These are phyloP conservation scores for Ceratobasidium sp. DNA, from an alignment of 1,284 basidiomycete genomes.

Conservation along the genomic window DNA sequence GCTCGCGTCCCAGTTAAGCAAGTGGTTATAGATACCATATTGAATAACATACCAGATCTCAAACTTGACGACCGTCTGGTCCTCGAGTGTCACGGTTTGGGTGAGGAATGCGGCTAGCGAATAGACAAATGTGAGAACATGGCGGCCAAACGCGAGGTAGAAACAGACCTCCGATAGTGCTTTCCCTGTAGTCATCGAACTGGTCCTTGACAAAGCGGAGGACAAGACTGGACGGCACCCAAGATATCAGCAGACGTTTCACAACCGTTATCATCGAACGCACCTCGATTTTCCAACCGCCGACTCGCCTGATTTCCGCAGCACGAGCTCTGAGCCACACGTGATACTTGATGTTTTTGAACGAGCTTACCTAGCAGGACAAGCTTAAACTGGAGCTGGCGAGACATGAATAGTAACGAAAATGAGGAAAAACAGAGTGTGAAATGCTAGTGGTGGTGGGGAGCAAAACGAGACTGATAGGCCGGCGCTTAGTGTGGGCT, in stretches of 20 bases:
- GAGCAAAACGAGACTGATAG: constrained; percentile 24
- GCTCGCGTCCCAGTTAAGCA: neutral
- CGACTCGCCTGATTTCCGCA: constrained; percentile 75
- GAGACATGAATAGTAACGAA: constrained; percentile 58
- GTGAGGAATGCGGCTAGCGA: constrained; percentile 89
- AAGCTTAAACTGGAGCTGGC: constrained; percentile 88
- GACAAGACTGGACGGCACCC: constrained; percentile 70
- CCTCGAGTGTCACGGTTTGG: constrained; percentile 91
- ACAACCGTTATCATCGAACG: constrained; percentile 30
- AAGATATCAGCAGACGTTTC: neutral
- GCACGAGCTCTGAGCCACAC: constrained; percentile 23
- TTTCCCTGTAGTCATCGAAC: constrained; percentile 96
- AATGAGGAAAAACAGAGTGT: constrained; percentile 15
- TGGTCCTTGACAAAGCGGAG: constrained; percentile 96
- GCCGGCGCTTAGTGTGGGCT: constrained; percentile 7
- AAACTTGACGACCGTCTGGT: constrained; percentile 92
- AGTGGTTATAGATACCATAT: neutral
- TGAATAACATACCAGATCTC: constrained; percentile 83
- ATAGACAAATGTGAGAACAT: constrained; percentile 36
- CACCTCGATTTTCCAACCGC: constrained; percentile 97
- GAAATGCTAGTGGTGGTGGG: constrained; percentile 50
- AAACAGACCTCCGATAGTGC: constrained; percentile 77
- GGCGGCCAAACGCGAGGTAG: neutral
- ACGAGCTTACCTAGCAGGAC: constrained; percentile 76
- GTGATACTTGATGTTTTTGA: neutral